Evolutionary conservation across 352 stramenopile species (phyloP).

Genomic region (Globisporangium orthogonon): DNA sequence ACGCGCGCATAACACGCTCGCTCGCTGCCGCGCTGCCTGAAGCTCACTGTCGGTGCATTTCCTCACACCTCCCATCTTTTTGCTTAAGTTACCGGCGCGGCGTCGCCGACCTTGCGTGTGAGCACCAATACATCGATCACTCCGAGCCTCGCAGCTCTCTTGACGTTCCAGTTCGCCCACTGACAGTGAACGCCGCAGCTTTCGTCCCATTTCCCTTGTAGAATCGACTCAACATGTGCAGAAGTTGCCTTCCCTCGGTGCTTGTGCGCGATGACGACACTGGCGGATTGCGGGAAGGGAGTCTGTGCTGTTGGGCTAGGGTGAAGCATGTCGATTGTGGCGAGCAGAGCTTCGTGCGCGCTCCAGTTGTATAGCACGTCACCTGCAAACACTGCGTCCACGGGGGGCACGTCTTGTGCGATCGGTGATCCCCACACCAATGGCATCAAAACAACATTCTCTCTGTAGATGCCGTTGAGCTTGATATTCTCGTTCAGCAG

Average conservation of each 20-base stretch:
- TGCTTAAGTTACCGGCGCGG: neutral
- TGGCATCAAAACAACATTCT: neutral
- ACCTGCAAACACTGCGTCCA: conserved; percentile 33
- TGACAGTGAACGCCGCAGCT: conserved; percentile 7
- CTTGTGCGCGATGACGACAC: conserved; percentile 47
- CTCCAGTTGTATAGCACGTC: conserved; percentile 67
- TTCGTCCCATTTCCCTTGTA: conserved; percentile 2
- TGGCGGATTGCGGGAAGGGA: neutral
- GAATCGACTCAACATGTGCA: conserved; percentile 18
- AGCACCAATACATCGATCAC: conserved; percentile 22
- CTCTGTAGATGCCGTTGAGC: conserved; percentile 12
- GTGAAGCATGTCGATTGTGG: conserved; percentile 19
- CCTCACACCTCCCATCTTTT: neutral
- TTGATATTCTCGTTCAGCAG: conserved; percentile 26
- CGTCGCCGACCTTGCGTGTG: conserved; percentile 4
- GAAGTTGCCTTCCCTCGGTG: conserved; percentile 29
- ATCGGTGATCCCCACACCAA: conserved; percentile 29
- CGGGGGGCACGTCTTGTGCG: neutral
- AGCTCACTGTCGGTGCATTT: neutral
- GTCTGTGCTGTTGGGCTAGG: neutral
- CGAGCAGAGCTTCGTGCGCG: conserved; percentile 33
- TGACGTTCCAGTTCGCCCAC: conserved; percentile 22
- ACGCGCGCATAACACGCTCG: neutral
- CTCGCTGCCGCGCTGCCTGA: neutral
- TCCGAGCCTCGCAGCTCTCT: conserved; percentile 11